phyloP scores from a whole-genome alignment of 768 basidiomycete species.

The Stropharia rugosoannulata region DNA sequence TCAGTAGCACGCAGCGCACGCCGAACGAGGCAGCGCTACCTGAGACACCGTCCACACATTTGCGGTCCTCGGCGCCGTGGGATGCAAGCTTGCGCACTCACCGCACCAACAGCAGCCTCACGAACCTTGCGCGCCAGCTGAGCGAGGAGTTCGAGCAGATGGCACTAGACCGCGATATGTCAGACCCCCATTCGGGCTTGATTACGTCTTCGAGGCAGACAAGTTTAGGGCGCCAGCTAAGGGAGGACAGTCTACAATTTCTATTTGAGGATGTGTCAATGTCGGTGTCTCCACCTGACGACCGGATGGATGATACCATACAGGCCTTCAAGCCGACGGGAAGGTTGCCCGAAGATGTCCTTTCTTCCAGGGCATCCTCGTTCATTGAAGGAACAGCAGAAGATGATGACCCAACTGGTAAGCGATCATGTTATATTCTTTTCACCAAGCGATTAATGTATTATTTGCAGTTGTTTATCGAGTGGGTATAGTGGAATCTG shows the following conservation, averaged over 20 bases:
- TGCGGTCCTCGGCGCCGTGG: conserved; percentile 29
- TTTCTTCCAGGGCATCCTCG: conserved; percentile 41
- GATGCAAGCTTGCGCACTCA: conserved; percentile 29
- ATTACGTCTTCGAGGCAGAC: conserved; percentile 12
- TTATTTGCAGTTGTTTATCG: conserved; percentile 41
- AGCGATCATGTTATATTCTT: conserved; percentile 8
- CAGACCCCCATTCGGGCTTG: conserved; percentile 28
- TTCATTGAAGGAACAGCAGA: conserved; percentile 34
- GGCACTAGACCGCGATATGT: conserved; percentile 26
- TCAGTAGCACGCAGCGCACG: conserved; percentile 12
- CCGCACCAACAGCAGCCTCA: conserved; percentile 45
- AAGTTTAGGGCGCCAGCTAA: conserved; percentile 19
- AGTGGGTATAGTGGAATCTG: conserved; percentile 49
- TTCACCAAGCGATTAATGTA: not conserved
- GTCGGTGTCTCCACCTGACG: conserved; percentile 22
- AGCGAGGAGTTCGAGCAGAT: conserved; percentile 49
- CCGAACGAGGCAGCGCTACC: conserved; percentile 19
- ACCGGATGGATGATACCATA: conserved; percentile 21
- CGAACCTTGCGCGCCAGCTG: conserved; percentile 49
- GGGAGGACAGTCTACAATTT: conserved; percentile 34
- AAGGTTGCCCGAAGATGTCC: conserved; percentile 50
- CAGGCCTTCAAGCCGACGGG: conserved; percentile 38
- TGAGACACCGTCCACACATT: conserved; percentile 26
- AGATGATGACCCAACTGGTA: conserved; percentile 42
- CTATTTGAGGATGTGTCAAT: conserved; percentile 34